Percentiles rank a stretch among this genome's conserved stretches.
Evolutionary conservation across 371 early-diverging fungal genomes (phyloP).

Genomic region (Circinella umbellata): DNA sequence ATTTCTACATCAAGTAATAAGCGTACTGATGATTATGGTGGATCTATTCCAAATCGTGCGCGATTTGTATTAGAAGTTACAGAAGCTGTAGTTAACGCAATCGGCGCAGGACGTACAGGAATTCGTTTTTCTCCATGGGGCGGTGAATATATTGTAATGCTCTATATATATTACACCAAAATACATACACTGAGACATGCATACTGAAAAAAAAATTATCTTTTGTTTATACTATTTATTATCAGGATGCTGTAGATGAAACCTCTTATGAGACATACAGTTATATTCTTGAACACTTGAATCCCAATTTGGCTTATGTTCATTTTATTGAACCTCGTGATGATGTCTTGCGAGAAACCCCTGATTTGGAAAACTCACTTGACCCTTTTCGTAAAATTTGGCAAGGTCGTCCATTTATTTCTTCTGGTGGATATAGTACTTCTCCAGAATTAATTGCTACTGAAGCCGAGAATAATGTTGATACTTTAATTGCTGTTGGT

Average conservation of each 20-base stretch:
- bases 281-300: slow-evolving; percentile 24
- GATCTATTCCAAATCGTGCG: slow-evolving; percentile 53
- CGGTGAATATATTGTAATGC: too few relatives aligned
- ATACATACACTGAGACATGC: too few relatives aligned
- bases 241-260: slow-evolving; percentile 24
- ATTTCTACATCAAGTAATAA: slow-evolving; percentile 37
- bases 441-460: slow-evolving; percentile 16
- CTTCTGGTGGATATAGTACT: slow-evolving; percentile 35
- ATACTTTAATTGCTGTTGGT: slow-evolving; percentile 33
- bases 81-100: slow-evolving; percentile 31
- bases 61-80: slow-evolving; percentile 53
- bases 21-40: slow-evolving; percentile 67
- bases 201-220: slow-evolving; percentile 8
- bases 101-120: slow-evolving; percentile 22
- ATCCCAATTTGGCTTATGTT: slow-evolving; percentile 34
- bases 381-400: slow-evolving; percentile 37
- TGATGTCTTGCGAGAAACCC: slow-evolving; percentile 12
- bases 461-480: slow-evolving; percentile 25
- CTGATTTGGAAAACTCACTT: slow-evolving; percentile 15
- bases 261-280: slow-evolving; percentile 40
- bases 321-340: slow-evolving; percentile 41
- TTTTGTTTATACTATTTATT: not conserved
- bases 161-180: too few relatives aligned
- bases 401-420: slow-evolving; percentile 31
- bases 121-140: slow-evolving; percentile 31